Evolutionary conservation across 768 basidiomycete species (phyloP).

Genomic region (Mycena belliarum): DNA sequence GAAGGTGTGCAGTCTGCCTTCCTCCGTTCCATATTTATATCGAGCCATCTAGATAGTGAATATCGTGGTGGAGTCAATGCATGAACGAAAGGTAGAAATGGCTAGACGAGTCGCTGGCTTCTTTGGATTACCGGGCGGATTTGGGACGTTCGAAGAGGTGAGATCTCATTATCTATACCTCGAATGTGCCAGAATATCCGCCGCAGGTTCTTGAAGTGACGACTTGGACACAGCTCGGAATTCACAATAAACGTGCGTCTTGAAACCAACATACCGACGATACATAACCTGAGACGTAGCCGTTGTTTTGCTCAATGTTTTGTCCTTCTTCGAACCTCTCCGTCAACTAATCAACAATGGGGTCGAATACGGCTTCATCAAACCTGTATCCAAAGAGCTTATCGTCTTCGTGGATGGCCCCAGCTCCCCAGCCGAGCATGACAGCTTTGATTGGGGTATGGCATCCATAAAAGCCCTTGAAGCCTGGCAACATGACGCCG

Average conservation of each 20-base stretch:
- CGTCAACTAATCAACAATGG: conserved; percentile 69
- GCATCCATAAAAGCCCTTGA: conserved; percentile 67
- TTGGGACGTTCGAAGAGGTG: conserved; percentile 94
- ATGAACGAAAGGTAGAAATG: conserved; percentile 91
- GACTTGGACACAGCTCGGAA: conserved; percentile 92
- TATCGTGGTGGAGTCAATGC: conserved; percentile 79
- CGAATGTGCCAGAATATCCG: background rate
- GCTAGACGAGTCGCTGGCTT: conserved; percentile 80
- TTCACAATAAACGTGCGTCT: conserved; percentile 77
- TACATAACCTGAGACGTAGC: conserved; percentile 41
- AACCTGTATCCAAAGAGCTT: conserved; percentile 56
- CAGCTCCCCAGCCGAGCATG: conserved; percentile 48
- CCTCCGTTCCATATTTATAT: background rate
- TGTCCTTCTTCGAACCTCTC: conserved; percentile 82
- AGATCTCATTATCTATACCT: background rate
- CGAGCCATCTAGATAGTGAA: conserved; percentile 16
- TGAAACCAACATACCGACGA: background rate
- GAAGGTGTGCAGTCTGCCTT: conserved; percentile 6
- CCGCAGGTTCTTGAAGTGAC: conserved; percentile 82
- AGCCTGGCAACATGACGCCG: conserved; percentile 47
- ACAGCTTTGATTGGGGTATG: conserved; percentile 74
- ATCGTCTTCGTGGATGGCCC: conserved; percentile 80
- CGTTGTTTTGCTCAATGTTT: conserved; percentile 85
- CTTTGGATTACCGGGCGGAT: conserved; percentile 89
- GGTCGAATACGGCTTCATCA: conserved; percentile 75